These are phyloP conservation scores for Acanthamoeba lugdunensis DNA, from an alignment of 208 protist genomes.

Conservation along the genomic window DNA sequence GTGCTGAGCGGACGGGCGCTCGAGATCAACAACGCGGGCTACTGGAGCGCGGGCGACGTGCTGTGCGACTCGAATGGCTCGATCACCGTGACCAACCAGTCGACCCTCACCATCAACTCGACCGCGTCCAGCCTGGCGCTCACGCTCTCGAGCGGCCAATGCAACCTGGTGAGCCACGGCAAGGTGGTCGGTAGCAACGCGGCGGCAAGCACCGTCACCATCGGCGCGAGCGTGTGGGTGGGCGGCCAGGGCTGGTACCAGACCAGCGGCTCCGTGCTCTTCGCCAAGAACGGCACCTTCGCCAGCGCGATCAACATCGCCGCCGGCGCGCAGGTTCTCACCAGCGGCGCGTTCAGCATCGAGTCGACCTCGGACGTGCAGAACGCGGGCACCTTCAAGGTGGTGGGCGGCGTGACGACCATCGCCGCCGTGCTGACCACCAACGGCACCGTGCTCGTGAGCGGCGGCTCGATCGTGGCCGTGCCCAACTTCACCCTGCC, in stretches of 20 bases:
- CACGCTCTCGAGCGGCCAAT: neutral
- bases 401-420: conserved; percentile 48
- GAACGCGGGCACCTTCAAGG: conserved; percentile 12
- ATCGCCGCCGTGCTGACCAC: conserved; percentile 17
- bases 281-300: conserved; percentile 72
- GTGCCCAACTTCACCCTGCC: conserved; percentile 52
- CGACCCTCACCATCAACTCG: conserved; percentile 40
- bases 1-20: conserved; percentile 25
- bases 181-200: neutral
- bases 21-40: neutral
- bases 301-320: conserved; percentile 38
- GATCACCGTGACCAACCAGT: conserved; percentile 21
- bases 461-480: conserved; percentile 42
- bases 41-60: conserved; percentile 60
- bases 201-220: neutral
- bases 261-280: neutral
- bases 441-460: conserved; percentile 24
- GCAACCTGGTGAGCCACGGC: conserved; percentile 29
- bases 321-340: neutral
- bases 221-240: conserved; percentile 44
- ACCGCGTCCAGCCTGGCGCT: neutral
- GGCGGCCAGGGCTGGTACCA: conserved; percentile 51
- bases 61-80: conserved; percentile 45
- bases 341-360: conserved; percentile 45
- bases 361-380: conserved; percentile 25